Percentiles rank a stretch among this genome's conserved stretches.
Evolutionary conservation across 2,329 filamentous ascomycete genomes (phyloP).

Genomic region (Pseudocercospora fuligena): DNA sequence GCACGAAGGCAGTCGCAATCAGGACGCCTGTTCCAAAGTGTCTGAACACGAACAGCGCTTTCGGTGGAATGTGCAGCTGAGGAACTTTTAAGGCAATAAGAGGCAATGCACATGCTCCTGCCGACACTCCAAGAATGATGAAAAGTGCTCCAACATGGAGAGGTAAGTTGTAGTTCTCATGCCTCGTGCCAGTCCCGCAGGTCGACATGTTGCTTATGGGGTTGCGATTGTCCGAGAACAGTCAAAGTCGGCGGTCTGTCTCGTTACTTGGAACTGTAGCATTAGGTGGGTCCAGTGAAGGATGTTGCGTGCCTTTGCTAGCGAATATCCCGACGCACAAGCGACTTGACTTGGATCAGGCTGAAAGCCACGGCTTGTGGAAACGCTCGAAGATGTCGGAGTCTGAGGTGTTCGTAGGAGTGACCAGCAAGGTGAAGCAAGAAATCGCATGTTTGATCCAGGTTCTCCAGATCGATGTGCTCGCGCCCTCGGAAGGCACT

Average conservation of each 20-base stretch:
- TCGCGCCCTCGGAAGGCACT: conserved; percentile 10
- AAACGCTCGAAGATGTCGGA: neutral
- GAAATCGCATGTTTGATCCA: neutral
- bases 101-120: conserved; percentile 62
- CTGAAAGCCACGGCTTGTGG: no score
- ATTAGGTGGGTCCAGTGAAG: neutral
- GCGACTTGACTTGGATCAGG: neutral
- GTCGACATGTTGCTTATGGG: conserved; percentile 33
- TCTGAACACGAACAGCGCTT: conserved; percentile 61
- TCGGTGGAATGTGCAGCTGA: conserved; percentile 60
- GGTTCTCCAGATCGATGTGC: conserved; percentile 8
- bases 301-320: neutral
- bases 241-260: neutral
- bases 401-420: neutral
- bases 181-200: conserved; percentile 55
- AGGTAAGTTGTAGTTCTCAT: conserved; percentile 55
- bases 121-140: conserved; percentile 59
- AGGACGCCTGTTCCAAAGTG: conserved; percentile 62
- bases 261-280: neutral
- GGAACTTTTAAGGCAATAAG: conserved; percentile 64
- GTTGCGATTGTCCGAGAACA: neutral
- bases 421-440: conserved; percentile 2
- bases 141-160: conserved; percentile 60
- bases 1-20: conserved; percentile 60
- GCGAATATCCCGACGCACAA: neutral